Base-by-base conservation (phyloP, 768 basidiomycete genomes). In the Thelephora ganbajun region DNA sequence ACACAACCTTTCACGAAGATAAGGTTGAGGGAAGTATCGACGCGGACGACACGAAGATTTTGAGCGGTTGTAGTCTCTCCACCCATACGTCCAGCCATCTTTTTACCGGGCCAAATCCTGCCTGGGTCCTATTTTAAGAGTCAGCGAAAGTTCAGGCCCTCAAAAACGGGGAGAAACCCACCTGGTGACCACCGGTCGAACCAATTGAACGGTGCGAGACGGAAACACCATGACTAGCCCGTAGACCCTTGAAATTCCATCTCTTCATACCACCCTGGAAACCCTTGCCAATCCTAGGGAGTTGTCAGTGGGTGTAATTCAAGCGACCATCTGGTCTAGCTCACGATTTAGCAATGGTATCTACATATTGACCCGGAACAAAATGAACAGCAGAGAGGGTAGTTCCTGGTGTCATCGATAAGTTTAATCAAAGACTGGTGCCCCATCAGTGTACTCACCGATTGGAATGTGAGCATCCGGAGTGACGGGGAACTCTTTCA, bases 251-350 rank as follows among this genome's bases (percentile, higher is more conserved):
- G 67, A 94, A 98, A 33, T 83, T 82, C 80, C 90, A 92, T 43
- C 89, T 73, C 62, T 98, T 99, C 96, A 99, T 99, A 23, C 75
- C 80, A 57, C 96, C 96, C 53, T 90, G 86, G 64, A 93, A 97
- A 6, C 96, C 96, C 66, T 98, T 98, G 19, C 96, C 96, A 49
- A 94, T 86, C 3, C 93, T 99, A 48, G 35, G 46, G 9, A 12
- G 1, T 36, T 35, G 33, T 35, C 12, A 46, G 18, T 22, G 43
- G 19, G 35, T 43, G 9, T 33, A 20, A 2, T 3, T 35, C 0
- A 35, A 41, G 18, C 16, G 39, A 16, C 6, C 13, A 44, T 20
- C 26, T 18, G 37, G 26, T 14, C 35, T 34, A 37, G 76, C 88
- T 55, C 58, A 98, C 94, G 87, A 89, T 54, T 84, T 86, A 6